These are phyloP conservation scores for Termitomyces bulborhizus DNA, from an alignment of 768 basidiomycete species.

Conservation along the genomic window DNA sequence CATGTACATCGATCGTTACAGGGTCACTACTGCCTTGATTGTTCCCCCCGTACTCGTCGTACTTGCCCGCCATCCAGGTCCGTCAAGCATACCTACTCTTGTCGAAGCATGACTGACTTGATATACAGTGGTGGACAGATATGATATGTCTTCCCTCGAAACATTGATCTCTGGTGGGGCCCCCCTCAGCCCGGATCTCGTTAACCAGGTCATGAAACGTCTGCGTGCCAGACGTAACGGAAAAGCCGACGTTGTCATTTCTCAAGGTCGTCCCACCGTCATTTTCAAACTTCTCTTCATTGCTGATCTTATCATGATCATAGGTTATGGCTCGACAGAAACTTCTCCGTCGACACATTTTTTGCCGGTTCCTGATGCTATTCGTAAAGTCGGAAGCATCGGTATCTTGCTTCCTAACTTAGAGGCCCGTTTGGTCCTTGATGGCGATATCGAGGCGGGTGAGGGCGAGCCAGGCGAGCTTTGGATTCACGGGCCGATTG, in stretches of 20 bases:
- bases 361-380: slow-evolving; percentile 35
- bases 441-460: slow-evolving; percentile 48
- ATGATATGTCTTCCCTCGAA: slow-evolving; percentile 58
- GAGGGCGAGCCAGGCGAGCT: slow-evolving; percentile 68
- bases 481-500: slow-evolving; percentile 70
- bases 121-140: slow-evolving; percentile 49
- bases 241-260: slow-evolving; percentile 33
- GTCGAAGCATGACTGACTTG: neutral
- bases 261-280: slow-evolving; percentile 37
- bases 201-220: slow-evolving; percentile 37
- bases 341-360: slow-evolving; percentile 70
- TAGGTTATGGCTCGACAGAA: slow-evolving; percentile 79
- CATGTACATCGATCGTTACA: slow-evolving; percentile 57
- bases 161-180: slow-evolving; percentile 73
- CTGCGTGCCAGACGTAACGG: slow-evolving; percentile 30
- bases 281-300: neutral
- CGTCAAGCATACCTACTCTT: slow-evolving; percentile 11
- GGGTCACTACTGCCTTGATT: slow-evolving; percentile 48
- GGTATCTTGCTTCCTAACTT: slow-evolving; percentile 72
- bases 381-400: slow-evolving; percentile 54
- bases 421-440: slow-evolving; percentile 64
- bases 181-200: slow-evolving; percentile 63
- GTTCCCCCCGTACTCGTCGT: slow-evolving; percentile 82
- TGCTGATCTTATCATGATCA: neutral
- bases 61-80: slow-evolving; percentile 63